Base-by-base conservation (phyloP, 2,329 filamentous ascomycete genomes). In the Chrysoporthe puriensis region DNA sequence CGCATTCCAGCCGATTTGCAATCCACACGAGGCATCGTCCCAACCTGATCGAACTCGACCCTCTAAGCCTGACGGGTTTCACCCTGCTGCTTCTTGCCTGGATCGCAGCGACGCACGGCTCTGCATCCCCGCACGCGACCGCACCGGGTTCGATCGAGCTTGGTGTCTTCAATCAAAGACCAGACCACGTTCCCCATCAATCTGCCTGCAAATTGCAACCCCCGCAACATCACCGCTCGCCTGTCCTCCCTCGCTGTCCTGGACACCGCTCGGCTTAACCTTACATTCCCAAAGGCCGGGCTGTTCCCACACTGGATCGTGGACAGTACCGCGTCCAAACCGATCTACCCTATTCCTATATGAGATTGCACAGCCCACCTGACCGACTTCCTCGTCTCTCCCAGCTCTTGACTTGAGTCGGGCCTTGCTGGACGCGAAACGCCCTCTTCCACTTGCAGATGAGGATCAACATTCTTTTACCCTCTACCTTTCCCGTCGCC, bases 361-460 rank as follows among this genome's bases (percentile, higher is more conserved):
- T 64, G 62, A 64, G 42, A 64, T 64, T 64, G 58, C 68, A 63
- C 62, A 67, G 65, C 59, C 68, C 65, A 65, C 65, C 60, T 34
- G 43, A 62, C 62, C 62, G 50, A 56, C 32, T 46, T 50, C 59
- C 57, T 64, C 62, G 50, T 65, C 58, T 52, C 50, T 26, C 57
- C 65, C 66, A 60, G 58, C 63, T 34, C 16, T 36, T 57, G 34
- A 64, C 63, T 62, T 61, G 56, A 64, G 61, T 34, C 64, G 60
- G 67, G 67, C 64, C 67, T 62, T 69, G 64, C 68, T 69, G 58
- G 62, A 69, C 34, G 62, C 59, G 64, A 69, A 69, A 50, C 16
- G 11, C 34, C 57, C 43, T 50, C 66, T 58, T 42, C 57, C 54
- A 62, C 58, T 36, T 62, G 46, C 62, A 60, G 43, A 61, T 54